Base-by-base conservation (phyloP, 805 yeast genomes). In the Candida hispaniensis region DNA sequence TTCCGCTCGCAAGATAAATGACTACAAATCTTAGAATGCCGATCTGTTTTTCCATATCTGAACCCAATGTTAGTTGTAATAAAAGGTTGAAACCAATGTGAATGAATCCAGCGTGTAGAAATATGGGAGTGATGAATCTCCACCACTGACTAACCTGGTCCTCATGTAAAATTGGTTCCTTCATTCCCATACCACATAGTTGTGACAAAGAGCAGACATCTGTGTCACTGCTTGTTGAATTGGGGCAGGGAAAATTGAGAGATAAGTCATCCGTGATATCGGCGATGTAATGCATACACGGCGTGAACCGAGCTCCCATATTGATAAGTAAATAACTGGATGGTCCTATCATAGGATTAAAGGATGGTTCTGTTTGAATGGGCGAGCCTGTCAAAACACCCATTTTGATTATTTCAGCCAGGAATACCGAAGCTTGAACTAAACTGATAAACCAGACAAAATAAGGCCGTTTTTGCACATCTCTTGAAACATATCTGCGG, bases 341-440 rank as follows among this genome's bases (percentile, higher is more conserved):
- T 8, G 86, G 86, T 1, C 86, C 86, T 16, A 78, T 51, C 85
- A 78, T 77, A 5, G 85, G 86, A 50, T 78, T 78, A 59, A 78
- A 74, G 41, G 71, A 68, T 4, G 86, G 86, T 45, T 73, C 54
- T 0, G 80, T 73, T 49, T 73, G 81, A 41, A 78, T 66, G 3
- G 77, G 71, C 10, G 69, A 63, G 2, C 81, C 80, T 0, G 85
- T 77, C 26, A 70, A 58, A 5, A 51, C 46, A 5, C 72, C 66
- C 79, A 73, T 72, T 39, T 57, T 59, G 7, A 61, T 66, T 20
- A 78, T 53, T 50, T 78, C 85, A 8, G 66, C 76, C 6, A 75
- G 63, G 47, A 78, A 78, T 6, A 78, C 75, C 6, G 55, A 53
- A 4, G 71, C 46, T 47, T 77, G 61, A 9, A 55, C 40, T 6